Base-by-base conservation (phyloP, 2,329 filamentous ascomycete species). In the Uncinocarpus reesii region DNA sequence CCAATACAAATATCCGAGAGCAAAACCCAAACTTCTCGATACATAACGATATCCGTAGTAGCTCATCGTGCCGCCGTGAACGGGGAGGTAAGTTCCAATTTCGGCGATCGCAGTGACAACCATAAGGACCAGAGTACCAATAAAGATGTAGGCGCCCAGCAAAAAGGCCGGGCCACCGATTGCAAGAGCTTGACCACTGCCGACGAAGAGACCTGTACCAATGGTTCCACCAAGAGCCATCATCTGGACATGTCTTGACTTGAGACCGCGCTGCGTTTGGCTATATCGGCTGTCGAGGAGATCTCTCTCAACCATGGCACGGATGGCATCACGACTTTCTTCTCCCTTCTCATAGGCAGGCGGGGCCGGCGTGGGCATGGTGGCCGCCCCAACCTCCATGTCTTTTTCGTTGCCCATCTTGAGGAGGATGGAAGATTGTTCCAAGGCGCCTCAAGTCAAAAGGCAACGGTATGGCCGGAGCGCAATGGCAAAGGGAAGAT, bases 121-220 rank as follows among this genome's bases (percentile, higher is more conserved):
- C 52, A 65, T 67, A 42, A 70, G 72, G 7, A 73, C 65, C 44
- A 73, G 60, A 37, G 60, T 58, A 0, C 71, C 73, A 37, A 75
- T 67, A 36, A 75, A 71, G 3, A 71, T 58, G 51, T 77, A 78
- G 5, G 71, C 74, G 3, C 77, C 57, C 0, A 78, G 61, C 21
- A 75, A 66, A 18, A 72, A 73, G 0, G 75, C 64, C 2, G 75
- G 75, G 1, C 75, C 76, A 15, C 69, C 75, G n/a, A 65, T 70
- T n/a, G 69, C 66, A 32, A 79, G 71, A 0, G 74, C 71, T 51
- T 70, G 65, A 28, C 76, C 76, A 0, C 73, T 71, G 31, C 72
- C 72, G 7, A 79, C 66, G 59, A 79, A 78, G 0, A 77, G 63
- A 53, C 75, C 75, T 1, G 74, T 77, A 29, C 72, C 71, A 31